Evolutionary conservation across 2,329 filamentous ascomycete genomes (phyloP), one percentile per base, ranked within the genome.

Genomic region (Fusarium sp.): DNA sequence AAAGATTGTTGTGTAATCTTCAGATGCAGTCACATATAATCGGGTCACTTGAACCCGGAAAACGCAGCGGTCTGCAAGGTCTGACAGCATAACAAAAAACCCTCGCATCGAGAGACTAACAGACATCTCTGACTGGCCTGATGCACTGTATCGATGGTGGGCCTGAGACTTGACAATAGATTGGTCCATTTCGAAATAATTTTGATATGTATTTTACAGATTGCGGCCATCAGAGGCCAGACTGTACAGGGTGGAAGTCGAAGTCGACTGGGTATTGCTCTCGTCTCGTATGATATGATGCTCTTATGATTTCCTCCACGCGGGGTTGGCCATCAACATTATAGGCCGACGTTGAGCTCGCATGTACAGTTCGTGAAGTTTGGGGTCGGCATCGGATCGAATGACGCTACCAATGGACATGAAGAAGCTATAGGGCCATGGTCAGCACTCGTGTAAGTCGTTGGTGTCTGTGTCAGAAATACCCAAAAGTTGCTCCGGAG

Each of bases 361-460:
- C 76, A 90, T 89, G 85, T 96, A 98, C 66, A 93, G 90, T 81
- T 95, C 90, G 76, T 91, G 88, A 67, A 92, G 87, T 78, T 93
- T 91, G 42, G 93, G 91, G 48, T 94, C 94, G 74, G 94, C 91
- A 78, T 99, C 96, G 68, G 94, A 95, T 81, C 96, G 93, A 79
- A 99, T 98, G 50, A 97, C 95, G 78, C 94, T 98, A 77, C 96
- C 96, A 78, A 99, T 98, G 66, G 94, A 96, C 96, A 99, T 99
- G 89, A 99, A 99, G 86, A 98, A 98, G 30, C 90, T 92, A 73
- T 26, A 62, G 17, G 5, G 34, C 44, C 26, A 18, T 41, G 42
- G 66, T 82, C 48, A 82, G 74, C 65, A 39, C 52, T 18, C 14
- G 32, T 62, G 26, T 42, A 52, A 55, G 56, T 26, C 45, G 32